Base-by-base conservation (phyloP, 2,329 filamentous ascomycete genomes). In the Alternaria viburni region DNA sequence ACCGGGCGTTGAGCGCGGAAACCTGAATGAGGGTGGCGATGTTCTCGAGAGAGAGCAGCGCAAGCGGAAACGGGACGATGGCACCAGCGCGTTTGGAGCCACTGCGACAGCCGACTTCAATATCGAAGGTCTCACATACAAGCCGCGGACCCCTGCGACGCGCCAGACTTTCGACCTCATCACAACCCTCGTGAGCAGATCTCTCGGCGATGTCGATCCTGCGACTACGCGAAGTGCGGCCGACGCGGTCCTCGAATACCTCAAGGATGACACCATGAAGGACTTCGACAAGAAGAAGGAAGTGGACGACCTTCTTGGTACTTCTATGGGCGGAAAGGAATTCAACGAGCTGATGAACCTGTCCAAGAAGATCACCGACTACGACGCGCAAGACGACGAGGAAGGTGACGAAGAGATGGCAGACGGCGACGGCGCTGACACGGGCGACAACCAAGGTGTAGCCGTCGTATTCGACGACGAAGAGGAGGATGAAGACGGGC, bases 241-340 rank as follows among this genome's bases (percentile, higher is more conserved):
- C 13, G 96, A 99, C 79, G 93, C 92, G 4, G 90, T 94, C 3
- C 80, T 99, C 57, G 96, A 99, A 78, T 93, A 91, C 67, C 84
- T 99, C 47, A 99, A 99, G 81, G 94, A 98, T 72, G 94, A 97
- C 67, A 91, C 94, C 67, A 85, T 97, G 83, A 98, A 98, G 80
- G 96, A 99, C 78, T 92, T 97, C 64, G 96, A 99, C 79, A 97
- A 96, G 85, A 99, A 99, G 85, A 97, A 94, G 82, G 93, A 97
- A 79, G 89, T 98, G 46, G 96, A 99, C 73, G 96, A 98, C 69
- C 89, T 98, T 63, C 81, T 99, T 45, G 96, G 95, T n/a, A 87
- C 87, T 36, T 89, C 89, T 1, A 88, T 97, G 84, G 90, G 86
- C 52, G 88, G 93, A 1, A 97, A 97, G 77, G 91, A 97, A 79